phyloP scores from a whole-genome alignment of 768 basidiomycete genomes.

The Leccinum subgranulosum region DNA sequence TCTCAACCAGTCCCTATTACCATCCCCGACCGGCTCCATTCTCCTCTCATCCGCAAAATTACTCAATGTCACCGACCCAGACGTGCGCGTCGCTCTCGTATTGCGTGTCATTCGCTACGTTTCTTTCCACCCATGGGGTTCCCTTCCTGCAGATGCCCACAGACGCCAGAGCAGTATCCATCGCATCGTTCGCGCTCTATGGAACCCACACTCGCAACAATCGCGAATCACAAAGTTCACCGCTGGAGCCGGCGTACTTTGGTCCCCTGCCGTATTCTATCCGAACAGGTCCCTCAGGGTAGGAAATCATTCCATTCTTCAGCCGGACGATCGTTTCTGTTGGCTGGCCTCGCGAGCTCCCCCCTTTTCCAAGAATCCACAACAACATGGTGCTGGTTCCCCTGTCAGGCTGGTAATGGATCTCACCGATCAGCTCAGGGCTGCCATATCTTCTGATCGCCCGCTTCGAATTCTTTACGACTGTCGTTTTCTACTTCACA shows the following conservation, averaged over 20 bases:
- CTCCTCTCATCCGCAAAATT: constrained; percentile 41
- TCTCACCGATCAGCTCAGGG: constrained; percentile 34
- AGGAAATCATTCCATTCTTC: constrained; percentile 10
- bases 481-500: constrained; percentile 55
- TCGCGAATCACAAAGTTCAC: constrained; percentile 37
- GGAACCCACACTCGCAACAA: constrained; percentile 31
- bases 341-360: constrained; percentile 68
- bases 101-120: constrained; percentile 63
- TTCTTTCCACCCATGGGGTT: constrained; percentile 78
- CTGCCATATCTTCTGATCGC: constrained; percentile 11
- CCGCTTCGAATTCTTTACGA: constrained; percentile 54
- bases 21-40: constrained; percentile 51
- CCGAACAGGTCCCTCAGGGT: constrained; percentile 17
- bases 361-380: constrained; percentile 36
- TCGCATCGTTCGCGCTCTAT: constrained; percentile 49
- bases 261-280: constrained; percentile 50
- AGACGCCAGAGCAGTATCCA: constrained; percentile 46
- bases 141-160: constrained; percentile 55
- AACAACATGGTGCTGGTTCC: constrained; percentile 20
- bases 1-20: constrained; percentile 34
- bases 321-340: constrained; percentile 31
- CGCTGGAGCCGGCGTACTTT: constrained; percentile 62
- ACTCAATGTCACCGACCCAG: constrained; percentile 30
- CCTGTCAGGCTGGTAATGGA: constrained; percentile 37
- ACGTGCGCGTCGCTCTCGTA: constrained; percentile 41